These are phyloP conservation scores for Neofusicoccum sp. DNA, from an alignment of 2,329 filamentous ascomycete species.

Conservation along the genomic window DNA sequence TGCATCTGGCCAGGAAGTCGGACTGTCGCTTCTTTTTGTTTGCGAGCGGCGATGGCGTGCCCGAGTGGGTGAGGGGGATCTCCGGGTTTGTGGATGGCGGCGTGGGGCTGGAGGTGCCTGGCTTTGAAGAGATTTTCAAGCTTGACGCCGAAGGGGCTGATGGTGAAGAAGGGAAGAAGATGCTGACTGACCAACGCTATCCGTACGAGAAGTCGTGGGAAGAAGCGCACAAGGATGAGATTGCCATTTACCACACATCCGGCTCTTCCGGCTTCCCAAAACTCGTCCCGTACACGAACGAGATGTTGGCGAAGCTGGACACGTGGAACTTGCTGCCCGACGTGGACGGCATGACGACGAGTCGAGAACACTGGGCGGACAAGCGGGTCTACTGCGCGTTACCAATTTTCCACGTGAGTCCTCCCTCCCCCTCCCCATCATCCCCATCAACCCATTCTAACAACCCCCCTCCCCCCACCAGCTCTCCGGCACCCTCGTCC, in stretches of 20 bases:
- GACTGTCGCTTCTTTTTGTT: conserved; percentile 22
- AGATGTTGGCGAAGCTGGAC: conserved; percentile 24
- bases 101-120: not conserved
- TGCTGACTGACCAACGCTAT: conserved; percentile 24
- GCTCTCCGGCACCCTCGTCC: not conserved
- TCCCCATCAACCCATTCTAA: not conserved
- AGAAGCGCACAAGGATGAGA: conserved; percentile 28
- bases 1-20: conserved; percentile 12
- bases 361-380: not conserved
- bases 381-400: not conserved
- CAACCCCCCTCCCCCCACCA: not conserved
- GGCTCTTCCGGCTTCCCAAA: conserved; percentile 31
- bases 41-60: conserved; percentile 11
- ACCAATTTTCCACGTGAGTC: not conserved
- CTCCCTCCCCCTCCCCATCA: not conserved
- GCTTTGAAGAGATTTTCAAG: not conserved
- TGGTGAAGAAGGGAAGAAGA: not conserved
- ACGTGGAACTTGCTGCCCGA: conserved; percentile 22
- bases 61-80: conserved; percentile 22
- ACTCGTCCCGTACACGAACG: conserved; percentile 24
- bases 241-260: conserved; percentile 41
- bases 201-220: conserved; percentile 27
- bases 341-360: not conserved
- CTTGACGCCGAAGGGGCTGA: conserved; percentile 10
- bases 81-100: not conserved